Percentiles rank a stretch among this genome's conserved stretches.
Evolutionary conservation across 345 rosid species (phyloP).

Genomic region (Erodium maritimum): DNA sequence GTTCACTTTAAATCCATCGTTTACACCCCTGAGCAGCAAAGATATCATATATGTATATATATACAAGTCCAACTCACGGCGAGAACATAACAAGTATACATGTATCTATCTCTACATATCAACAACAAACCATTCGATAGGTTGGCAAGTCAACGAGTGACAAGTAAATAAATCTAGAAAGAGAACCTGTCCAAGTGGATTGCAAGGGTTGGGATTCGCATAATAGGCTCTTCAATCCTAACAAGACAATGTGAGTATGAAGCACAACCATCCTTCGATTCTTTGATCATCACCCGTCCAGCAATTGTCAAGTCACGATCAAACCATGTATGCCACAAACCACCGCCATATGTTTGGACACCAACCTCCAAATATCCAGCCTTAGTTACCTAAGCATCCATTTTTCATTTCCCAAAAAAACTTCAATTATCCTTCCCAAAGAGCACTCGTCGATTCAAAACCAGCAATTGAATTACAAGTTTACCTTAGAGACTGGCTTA

Average conservation of each 20-base stretch:
- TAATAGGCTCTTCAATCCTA: constrained; percentile 70
- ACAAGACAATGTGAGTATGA: constrained; percentile 62
- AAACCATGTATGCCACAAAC: constrained; percentile 96
- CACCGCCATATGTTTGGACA: constrained; percentile 90
- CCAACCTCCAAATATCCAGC: constrained; percentile 83
- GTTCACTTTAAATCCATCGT: constrained; percentile 92
- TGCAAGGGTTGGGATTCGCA: constrained; percentile 91
- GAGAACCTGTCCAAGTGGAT: constrained; percentile 84
- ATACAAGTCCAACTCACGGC: neutral
- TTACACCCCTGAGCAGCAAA: constrained; percentile 45
- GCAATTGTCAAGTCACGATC: constrained; percentile 96
- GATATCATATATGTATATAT: neutral
- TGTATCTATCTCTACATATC: neutral
- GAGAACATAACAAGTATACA: neutral
- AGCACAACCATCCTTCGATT: constrained; percentile 42
- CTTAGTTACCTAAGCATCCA: constrained; percentile 46
- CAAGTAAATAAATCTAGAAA: constrained; percentile 1
- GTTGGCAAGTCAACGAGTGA: neutral
- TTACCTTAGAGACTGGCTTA: constrained; percentile 89
- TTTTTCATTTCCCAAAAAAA: constrained; percentile 1
- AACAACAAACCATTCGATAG: neutral
- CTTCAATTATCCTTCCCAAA: neutral
- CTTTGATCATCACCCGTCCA: constrained; percentile 66
- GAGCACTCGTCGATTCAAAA: constrained; percentile 1
- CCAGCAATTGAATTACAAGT: neutral